Base-by-base conservation (phyloP, 768 basidiomycete species). In the Boletus rubescentipes region DNA sequence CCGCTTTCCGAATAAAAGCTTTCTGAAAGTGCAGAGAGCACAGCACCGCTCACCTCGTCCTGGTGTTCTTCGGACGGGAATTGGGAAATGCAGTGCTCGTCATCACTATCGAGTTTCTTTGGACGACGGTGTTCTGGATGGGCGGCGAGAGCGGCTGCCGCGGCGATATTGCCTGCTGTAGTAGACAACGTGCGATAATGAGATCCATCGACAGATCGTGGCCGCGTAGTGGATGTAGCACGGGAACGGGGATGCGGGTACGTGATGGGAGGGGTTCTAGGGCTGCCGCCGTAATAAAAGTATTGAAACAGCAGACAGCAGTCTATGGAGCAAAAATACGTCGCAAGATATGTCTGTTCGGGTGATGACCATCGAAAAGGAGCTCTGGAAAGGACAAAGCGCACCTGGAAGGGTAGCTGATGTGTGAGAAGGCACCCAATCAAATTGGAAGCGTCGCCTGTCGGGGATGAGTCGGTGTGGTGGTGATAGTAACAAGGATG, bases 361-460 rank as follows among this genome's bases (percentile, higher is more conserved):
- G 49, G 39, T 44, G 32, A 14, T 49, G 45, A 55, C 41, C 39
- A 32, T 60, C 61, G 21, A 47, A 18, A 50, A 46, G 23, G 46
- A 36, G 18, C 20, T 15, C 34, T 43, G 53, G 35, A 42, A 34
- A 29, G 48, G 42, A n/a, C 12, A 0, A 16, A 8, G 65, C 81
- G 62, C 69, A 92, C 93, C 74, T 98, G 96, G 70, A 99, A 98
- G 20, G 93, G 93, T 15, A 97, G 79, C 67, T 98, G 97, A 62
- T 88, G 81, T 3, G 97, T 98, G 50, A 99, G 76, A 54, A 98
- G 73, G 67, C 93, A 94, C 10, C 93, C 95, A 54, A 98, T 70
- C 30, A 98, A 79, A 71, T 98, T 98, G 18, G 94, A 93, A 21
- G 89, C 75, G 73, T 99, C 97, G 45, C 96, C 96, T 90, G 67